These are phyloP conservation scores for Besnoitia besnoiti DNA, from an alignment of 169 alveolate species.

Conservation along the genomic window DNA sequence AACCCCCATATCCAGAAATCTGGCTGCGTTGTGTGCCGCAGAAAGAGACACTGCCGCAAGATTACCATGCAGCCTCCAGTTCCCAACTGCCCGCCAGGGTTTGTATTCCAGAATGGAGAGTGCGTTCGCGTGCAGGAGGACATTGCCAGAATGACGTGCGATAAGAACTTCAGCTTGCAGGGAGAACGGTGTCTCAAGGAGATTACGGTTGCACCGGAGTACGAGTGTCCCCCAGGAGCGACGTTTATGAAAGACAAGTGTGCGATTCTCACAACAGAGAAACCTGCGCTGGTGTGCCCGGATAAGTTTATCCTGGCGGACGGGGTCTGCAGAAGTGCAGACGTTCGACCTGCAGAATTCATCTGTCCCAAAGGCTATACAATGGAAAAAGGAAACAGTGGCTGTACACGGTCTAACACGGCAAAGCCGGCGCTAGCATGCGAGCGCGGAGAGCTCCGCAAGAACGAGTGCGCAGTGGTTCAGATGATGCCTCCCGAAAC, in stretches of 20 bases:
- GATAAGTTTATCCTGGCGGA: neutral
- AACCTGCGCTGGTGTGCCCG: constrained; percentile 9
- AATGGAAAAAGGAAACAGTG: neutral
- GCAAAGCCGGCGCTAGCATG: neutral
- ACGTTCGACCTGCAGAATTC: constrained; percentile 17
- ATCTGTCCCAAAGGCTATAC: constrained; percentile 36
- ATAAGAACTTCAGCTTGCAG: neutral
- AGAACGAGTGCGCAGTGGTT: neutral
- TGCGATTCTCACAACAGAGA: neutral
- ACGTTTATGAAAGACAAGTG: constrained; percentile 26
- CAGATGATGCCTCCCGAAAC: constrained; percentile 7
- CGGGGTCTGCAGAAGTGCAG: constrained; percentile 9
- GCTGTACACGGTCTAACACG: neutral
- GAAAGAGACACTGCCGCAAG: constrained; percentile 25
- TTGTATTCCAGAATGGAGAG: neutral
- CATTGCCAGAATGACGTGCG: neutral
- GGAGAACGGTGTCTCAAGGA: constrained; percentile 7
- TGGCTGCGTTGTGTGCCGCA: neutral
- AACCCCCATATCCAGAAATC: no score
- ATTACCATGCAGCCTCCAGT: neutral
- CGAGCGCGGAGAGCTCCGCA: constrained; percentile 29
- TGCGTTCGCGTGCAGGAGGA: constrained; percentile 34
- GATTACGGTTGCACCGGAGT: constrained; percentile 3
- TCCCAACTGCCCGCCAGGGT: constrained; percentile 29
- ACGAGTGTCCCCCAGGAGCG: constrained; percentile 12